Base-by-base conservation (phyloP, 1,139 yeast species). In the Trichomonascaceae sp. region DNA sequence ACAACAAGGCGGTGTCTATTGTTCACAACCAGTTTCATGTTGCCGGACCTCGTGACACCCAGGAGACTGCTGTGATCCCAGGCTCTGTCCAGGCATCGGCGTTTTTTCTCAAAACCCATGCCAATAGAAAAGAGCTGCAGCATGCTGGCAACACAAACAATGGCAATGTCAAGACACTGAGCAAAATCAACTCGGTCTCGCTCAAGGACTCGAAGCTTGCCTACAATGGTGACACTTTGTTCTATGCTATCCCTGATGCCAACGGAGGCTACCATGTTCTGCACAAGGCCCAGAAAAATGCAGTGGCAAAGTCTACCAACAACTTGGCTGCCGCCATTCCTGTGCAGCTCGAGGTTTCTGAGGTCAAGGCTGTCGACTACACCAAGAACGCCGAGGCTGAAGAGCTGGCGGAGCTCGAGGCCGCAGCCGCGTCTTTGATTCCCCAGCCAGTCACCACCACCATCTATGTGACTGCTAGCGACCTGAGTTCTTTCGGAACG, bases 1-100 rank as follows among this genome's bases (percentile, higher is more conserved):
- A 41, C 28, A 30, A 38, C 15, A 16, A 30, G 4, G 35, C 37
- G n/a, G 13, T 37, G 13, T 20, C 18, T 13, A 20, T 37, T 16
- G 18, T 13, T n/a, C 26, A 26, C 22, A 27, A 29, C 16, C 14
- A 23, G 14, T 13, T 37, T 5, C 27, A 28, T 13, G 29, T 31
- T 23, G 23, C 23, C 11, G 37, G 39, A 9, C 5, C 23, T 13
- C 35, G 35, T n/a, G n/a, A 23, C 4, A 32, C 23, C 11, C 28
- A 29, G 6, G 9, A 6, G 6, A 20, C 23, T 20, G 9, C 11
- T 6, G 6, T 20, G 6, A 20, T 11, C 6, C n/a, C n/a, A n/a
- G 23, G 23, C 6, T 20, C 23, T 11, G 6, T 20, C 6, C 9
- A 20, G 9, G 11, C 9, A 6, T 8, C 11, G 6, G 6, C 23